Evolutionary conservation across 176 grass and related monocot species (phyloP).

Genomic region (Oryza australiensis): DNA sequence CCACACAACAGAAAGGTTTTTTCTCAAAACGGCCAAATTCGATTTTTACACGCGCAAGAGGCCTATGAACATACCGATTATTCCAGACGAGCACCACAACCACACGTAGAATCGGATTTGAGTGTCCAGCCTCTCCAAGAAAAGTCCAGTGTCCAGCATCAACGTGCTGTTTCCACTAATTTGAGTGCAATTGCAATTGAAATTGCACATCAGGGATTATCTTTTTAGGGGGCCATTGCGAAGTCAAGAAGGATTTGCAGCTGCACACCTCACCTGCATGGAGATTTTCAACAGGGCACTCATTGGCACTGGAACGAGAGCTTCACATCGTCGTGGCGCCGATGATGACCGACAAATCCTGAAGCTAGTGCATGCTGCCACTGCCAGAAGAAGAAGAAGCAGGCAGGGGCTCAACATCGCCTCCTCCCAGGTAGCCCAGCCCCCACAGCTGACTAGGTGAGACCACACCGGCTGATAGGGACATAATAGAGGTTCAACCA

Average conservation of each 20-base stretch:
- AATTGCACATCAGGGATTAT: background rate
- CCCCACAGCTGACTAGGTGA: constrained; percentile 13
- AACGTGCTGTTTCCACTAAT: background rate
- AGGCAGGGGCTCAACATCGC: background rate
- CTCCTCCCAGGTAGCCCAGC: background rate
- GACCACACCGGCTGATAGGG: constrained; percentile 3
- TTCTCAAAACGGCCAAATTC: too few relatives aligned
- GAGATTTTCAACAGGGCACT: constrained; percentile 43
- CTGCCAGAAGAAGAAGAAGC: constrained; percentile 47
- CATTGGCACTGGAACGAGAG: constrained; percentile 34
- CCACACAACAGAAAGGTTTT: too few relatives aligned
- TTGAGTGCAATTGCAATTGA: constrained; percentile 1
- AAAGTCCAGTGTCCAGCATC: background rate
- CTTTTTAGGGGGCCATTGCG: background rate
- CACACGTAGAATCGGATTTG: too few relatives aligned
- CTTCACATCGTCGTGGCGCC: background rate
- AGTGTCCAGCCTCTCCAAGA: background rate
- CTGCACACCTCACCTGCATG: background rate
- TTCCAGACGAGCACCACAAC: too few relatives aligned
- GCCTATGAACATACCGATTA: too few relatives aligned
- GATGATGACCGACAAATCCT: constrained; percentile 41
- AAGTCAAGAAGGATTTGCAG: constrained; percentile 12
- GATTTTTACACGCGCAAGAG: too few relatives aligned
- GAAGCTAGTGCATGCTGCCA: constrained; percentile 29
- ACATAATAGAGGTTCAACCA: constrained; percentile 19